Conservation (phyloP, 768 basidiomycete species). For the Termitomyces sp. region DNA sequence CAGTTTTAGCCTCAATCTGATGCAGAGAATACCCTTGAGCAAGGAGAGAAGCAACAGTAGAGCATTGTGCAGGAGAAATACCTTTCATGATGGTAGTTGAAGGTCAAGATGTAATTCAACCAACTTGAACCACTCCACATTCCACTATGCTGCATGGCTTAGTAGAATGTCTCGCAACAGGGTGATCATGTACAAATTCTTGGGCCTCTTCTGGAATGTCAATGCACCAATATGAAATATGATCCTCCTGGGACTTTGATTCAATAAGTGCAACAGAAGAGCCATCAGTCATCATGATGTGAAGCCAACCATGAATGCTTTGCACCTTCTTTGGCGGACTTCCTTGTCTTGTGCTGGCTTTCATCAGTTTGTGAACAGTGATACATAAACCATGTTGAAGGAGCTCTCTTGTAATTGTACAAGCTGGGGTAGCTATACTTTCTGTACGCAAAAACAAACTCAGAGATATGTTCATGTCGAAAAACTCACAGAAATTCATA, state of each 20-base stretch:
- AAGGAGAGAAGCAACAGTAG: too few relatives aligned
- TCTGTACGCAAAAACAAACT: neutral
- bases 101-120: too few relatives aligned
- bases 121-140: too few relatives aligned
- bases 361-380: constrained; percentile 10
- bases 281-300: constrained; percentile 12
- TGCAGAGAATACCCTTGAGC: too few relatives aligned
- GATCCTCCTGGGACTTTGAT: constrained; percentile 10
- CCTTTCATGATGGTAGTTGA: too few relatives aligned
- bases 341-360: constrained; percentile 16
- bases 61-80: too few relatives aligned
- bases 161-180: too few relatives aligned
- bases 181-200: neutral
- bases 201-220: neutral
- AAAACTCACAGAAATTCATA: constrained; percentile 10
- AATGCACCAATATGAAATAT: neutral
- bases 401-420: constrained; percentile 1
- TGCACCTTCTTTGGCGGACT: constrained; percentile 6
- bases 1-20: too few relatives aligned
- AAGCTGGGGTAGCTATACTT: constrained; percentile 5
- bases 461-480: too few relatives aligned
- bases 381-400: constrained; percentile 8
- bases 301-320: constrained; percentile 19
- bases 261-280: too few relatives aligned
- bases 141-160: too few relatives aligned